These are phyloP conservation scores for Podospora comata DNA, from an alignment of 495 filamentous ascomycete genomes.

Conservation along the genomic window DNA sequence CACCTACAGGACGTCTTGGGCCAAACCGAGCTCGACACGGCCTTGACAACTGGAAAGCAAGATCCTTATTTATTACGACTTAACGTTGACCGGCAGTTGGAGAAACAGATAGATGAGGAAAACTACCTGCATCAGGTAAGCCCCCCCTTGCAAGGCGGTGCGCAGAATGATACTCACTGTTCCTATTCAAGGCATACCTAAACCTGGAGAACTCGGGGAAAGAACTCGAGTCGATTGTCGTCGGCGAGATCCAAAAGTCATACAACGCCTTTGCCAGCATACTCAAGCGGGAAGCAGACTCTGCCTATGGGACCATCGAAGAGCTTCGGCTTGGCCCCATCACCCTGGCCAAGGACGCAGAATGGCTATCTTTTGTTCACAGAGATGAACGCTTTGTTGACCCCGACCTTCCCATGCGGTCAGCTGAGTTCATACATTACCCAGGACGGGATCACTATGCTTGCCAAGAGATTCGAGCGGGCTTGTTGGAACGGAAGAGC, in stretches of 20 bases:
- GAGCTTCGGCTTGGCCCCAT: slow-evolving; percentile 81
- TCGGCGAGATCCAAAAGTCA: slow-evolving; percentile 94
- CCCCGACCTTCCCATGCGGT: slow-evolving; percentile 73
- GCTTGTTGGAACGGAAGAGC: slow-evolving; percentile 93
- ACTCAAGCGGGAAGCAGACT: slow-evolving; percentile 83
- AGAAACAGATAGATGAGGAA: slow-evolving; percentile 91
- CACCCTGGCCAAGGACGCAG: slow-evolving; percentile 82
- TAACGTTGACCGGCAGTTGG: slow-evolving; percentile 80
- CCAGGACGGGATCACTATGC: slow-evolving; percentile 89
- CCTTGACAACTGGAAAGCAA: slow-evolving; percentile 72
- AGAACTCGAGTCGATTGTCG: slow-evolving; percentile 91
- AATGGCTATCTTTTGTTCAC: slow-evolving; percentile 83
- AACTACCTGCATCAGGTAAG: slow-evolving; percentile 89
- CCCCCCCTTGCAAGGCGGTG: slow-evolving; percentile 11
- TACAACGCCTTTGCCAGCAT: slow-evolving; percentile 91
- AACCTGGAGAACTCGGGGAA: slow-evolving; percentile 93
- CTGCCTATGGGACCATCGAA: slow-evolving; percentile 71
- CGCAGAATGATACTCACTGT: slow-evolving; percentile 1
- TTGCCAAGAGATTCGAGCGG: slow-evolving; percentile 80
- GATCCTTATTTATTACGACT: slow-evolving; percentile 88
- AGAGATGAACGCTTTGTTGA: slow-evolving; percentile 85
- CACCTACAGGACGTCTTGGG: slow-evolving; percentile 77
- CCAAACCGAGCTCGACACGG: slow-evolving; percentile 70
- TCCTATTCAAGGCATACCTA: slow-evolving; percentile 68
- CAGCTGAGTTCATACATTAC: slow-evolving; percentile 81